These are phyloP conservation scores for Aschersonia sp. DNA, from an alignment of 2,329 filamentous ascomycete species.

Conservation along the genomic window DNA sequence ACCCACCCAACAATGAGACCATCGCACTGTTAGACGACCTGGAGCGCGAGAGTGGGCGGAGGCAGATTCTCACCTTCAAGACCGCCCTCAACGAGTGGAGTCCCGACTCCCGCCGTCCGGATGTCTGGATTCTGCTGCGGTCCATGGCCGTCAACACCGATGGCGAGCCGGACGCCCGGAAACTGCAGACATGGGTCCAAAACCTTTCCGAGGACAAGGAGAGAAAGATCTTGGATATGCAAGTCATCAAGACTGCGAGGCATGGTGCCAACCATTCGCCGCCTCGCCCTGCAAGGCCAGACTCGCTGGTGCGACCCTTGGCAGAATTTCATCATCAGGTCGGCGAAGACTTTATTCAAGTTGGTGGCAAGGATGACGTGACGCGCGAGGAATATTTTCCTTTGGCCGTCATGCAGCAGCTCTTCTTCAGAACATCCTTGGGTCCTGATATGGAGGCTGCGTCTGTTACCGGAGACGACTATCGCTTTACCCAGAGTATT, in stretches of 20 bases:
- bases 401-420: slow-evolving; percentile 37
- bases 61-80: slow-evolving; percentile 26
- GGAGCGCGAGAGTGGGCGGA: slow-evolving; percentile 25
- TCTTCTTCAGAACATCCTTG: slow-evolving; percentile 35
- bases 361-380: slow-evolving; percentile 4
- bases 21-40: slow-evolving; percentile 14
- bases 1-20: slow-evolving; percentile 11
- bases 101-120: slow-evolving; percentile 20
- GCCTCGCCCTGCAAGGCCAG: slow-evolving; percentile 1
- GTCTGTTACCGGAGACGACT: slow-evolving; percentile 17
- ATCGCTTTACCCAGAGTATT: slow-evolving; percentile 36
- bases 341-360: background rate
- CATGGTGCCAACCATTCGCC: background rate
- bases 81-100: slow-evolving; percentile 22
- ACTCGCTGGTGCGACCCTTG: slow-evolving; percentile 2
- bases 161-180: slow-evolving; percentile 25
- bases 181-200: slow-evolving; percentile 37
- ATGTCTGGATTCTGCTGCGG: slow-evolving; percentile 32
- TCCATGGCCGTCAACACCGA: slow-evolving; percentile 27
- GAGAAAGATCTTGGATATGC: slow-evolving; percentile 28
- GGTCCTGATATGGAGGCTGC: slow-evolving; percentile 18
- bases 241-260: slow-evolving; percentile 23
- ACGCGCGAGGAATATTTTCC: slow-evolving; percentile 24
- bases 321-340: background rate
- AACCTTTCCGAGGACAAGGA: slow-evolving; percentile 33